These are phyloP conservation scores for Nidularia pulvinata DNA, from an alignment of 768 basidiomycete species.

Conservation along the genomic window DNA sequence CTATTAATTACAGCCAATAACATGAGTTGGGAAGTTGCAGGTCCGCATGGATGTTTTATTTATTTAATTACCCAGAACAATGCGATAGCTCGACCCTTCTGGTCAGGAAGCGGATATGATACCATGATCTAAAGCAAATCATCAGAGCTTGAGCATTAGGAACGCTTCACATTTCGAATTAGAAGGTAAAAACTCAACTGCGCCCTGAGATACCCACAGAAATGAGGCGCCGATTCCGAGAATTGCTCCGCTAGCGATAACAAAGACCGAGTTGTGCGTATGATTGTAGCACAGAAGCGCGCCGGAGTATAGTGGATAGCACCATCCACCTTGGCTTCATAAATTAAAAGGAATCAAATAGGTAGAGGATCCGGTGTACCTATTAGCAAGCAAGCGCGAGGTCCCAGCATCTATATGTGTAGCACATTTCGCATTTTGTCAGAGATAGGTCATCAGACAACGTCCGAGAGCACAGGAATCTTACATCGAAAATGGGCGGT, in stretches of 20 bases:
- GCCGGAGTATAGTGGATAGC: constrained; percentile 22
- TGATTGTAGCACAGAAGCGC: constrained; percentile 24
- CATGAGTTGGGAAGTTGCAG: background rate
- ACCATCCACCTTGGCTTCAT: constrained; percentile 17
- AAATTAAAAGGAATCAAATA: background rate
- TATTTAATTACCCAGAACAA: constrained; percentile 16
- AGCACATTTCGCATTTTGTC: background rate
- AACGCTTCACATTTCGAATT: background rate
- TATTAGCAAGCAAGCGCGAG: constrained; percentile 18
- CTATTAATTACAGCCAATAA: constrained; percentile 2
- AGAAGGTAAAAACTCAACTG: constrained; percentile 8
- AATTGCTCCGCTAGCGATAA: constrained; percentile 22
- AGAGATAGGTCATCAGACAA: background rate
- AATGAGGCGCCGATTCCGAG: constrained; percentile 23
- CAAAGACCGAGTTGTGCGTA: constrained; percentile 20
- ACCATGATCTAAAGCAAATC: constrained; percentile 19
- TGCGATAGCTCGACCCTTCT: constrained; percentile 21
- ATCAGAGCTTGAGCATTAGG: background rate
- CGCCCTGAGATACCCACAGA: constrained; percentile 24
- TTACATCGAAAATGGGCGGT: constrained; percentile 22
- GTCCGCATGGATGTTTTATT: background rate
- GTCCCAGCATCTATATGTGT: constrained; percentile 18
- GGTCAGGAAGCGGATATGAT: constrained; percentile 22
- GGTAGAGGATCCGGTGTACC: constrained; percentile 5
- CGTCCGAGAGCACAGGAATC: background rate